phyloP scores from a whole-genome alignment of 2,329 filamentous ascomycete genomes.

The Whalleya microplaca region DNA sequence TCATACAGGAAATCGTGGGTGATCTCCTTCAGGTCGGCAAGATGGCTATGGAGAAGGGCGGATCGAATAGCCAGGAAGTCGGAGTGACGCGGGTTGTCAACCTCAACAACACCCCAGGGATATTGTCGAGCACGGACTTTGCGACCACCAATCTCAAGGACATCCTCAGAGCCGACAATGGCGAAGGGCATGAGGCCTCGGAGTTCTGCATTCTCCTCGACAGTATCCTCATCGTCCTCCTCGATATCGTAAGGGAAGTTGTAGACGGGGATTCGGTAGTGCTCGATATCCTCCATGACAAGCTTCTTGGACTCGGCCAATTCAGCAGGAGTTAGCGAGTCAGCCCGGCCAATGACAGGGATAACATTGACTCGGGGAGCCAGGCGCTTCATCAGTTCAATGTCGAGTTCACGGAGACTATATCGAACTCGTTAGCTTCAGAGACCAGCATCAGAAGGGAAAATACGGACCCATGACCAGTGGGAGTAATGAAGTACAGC shows the following conservation, averaged over 20 bases:
- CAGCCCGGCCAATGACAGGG: conserved; percentile 96
- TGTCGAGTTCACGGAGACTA: conserved; percentile 96
- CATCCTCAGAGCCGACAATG: conserved; percentile 96
- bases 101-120: conserved; percentile 98
- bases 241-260: conserved; percentile 99
- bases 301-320: conserved; percentile 99
- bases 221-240: conserved; percentile 98
- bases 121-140: conserved; percentile 95
- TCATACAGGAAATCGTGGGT: conserved; percentile 99
- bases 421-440: conserved; percentile 23
- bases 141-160: conserved; percentile 90
- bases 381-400: conserved; percentile 99
- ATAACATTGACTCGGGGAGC: conserved; percentile 99
- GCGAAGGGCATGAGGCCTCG: conserved; percentile 98
- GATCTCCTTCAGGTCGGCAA: conserved; percentile 98
- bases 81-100: conserved; percentile 98
- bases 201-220: conserved; percentile 98
- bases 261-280: conserved; percentile 99
- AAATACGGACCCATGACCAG: conserved; percentile 80
- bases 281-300: conserved; percentile 99
- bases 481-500: conserved; percentile 99
- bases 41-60: conserved; percentile 93
- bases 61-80: conserved; percentile 98
- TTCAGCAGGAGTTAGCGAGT: conserved; percentile 94
- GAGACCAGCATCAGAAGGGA: background rate